Evolutionary conservation across 1,284 basidiomycete species (phyloP).

Genomic region (Mycena citricolor): DNA sequence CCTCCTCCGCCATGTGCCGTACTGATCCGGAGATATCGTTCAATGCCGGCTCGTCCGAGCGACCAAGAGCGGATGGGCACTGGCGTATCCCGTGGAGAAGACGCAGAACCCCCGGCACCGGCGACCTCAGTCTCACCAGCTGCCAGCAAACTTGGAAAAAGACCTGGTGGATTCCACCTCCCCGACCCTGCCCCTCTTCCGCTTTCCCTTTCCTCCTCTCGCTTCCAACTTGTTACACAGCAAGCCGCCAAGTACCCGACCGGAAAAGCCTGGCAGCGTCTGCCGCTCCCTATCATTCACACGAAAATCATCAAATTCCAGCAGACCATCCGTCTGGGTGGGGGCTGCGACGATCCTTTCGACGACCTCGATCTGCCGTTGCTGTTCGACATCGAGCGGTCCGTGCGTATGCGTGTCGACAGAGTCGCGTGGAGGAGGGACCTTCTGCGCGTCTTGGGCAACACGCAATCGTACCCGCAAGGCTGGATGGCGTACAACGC

Average conservation of each 20-base stretch:
- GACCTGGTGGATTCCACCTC: constrained; percentile 6
- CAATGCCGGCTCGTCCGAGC: too few species aligned
- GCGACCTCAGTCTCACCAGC: neutral
- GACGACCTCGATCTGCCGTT: constrained; percentile 18
- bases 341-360: constrained; percentile 17
- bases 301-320: constrained; percentile 12
- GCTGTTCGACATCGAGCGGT: constrained; percentile 17
- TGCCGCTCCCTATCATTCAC: constrained; percentile 17
- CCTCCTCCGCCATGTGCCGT: too few species aligned
- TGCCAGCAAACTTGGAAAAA: neutral
- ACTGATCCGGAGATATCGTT: too few species aligned
- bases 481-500: constrained; percentile 63
- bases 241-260: constrained; percentile 4
- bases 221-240: constrained; percentile 8
- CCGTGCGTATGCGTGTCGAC: constrained; percentile 15
- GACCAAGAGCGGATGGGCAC: too few species aligned
- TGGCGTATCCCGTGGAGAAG: neutral
- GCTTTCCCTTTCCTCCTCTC: too few species aligned
- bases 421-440: constrained; percentile 25
- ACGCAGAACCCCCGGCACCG: neutral
- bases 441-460: constrained; percentile 36
- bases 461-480: constrained; percentile 41
- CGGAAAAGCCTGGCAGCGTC: constrained; percentile 11
- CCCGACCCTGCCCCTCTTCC: constrained; percentile 13
- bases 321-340: constrained; percentile 6